These are phyloP conservation scores for Colletotrichum salicis DNA, from an alignment of 2,329 filamentous ascomycete genomes.

Conservation along the genomic window DNA sequence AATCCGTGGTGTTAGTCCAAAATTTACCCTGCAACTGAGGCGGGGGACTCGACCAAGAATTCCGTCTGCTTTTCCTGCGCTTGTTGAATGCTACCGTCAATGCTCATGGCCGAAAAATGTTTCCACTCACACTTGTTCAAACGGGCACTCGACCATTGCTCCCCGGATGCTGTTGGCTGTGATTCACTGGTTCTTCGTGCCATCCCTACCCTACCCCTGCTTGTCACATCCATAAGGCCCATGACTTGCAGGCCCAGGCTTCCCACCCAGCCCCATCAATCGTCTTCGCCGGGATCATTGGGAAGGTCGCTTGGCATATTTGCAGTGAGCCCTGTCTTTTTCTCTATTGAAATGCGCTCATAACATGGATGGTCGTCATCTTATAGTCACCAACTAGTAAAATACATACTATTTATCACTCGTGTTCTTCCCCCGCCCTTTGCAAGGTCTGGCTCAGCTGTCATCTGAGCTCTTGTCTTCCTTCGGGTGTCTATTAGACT, in stretches of 20 bases:
- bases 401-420: constrained; percentile 9
- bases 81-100: neutral
- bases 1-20: constrained; percentile 9
- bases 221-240: constrained; percentile 16
- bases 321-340: neutral
- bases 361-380: constrained; percentile 15
- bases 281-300: neutral
- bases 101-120: neutral
- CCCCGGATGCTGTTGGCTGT: neutral
- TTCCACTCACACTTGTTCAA: constrained; percentile 19
- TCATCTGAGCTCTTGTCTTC: neutral
- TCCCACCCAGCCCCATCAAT: constrained; percentile 20
- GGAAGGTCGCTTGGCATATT: neutral
- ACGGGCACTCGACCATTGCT: neutral
- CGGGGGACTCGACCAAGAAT: constrained; percentile 25
- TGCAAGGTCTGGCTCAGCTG: neutral
- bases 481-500: neutral
- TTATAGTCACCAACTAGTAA: neutral
- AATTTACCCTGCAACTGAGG: constrained; percentile 16
- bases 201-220: constrained; percentile 26
- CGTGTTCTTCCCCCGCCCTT: neutral
- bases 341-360: neutral
- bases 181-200: constrained; percentile 6
- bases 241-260: constrained; percentile 21
- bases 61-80: neutral